Percentiles rank a stretch among this genome's conserved stretches.
These are phyloP conservation scores for Xanthoconium separans DNA, from an alignment of 1,284 basidiomycete genomes.

Conservation along the genomic window DNA sequence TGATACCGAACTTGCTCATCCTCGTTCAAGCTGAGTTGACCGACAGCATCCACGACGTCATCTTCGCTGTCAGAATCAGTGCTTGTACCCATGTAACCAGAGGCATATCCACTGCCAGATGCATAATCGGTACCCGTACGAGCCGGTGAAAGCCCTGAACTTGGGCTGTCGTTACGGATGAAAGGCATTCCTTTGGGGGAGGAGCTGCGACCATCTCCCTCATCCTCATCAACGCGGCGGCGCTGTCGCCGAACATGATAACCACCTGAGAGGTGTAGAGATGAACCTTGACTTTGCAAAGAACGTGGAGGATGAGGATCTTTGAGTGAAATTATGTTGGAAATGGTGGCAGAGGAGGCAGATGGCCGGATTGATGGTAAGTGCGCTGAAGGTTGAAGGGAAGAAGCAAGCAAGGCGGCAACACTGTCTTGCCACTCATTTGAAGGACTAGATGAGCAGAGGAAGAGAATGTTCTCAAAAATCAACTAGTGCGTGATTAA, in stretches of 20 bases:
- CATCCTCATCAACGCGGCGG: conserved; percentile 27
- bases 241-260: conserved; percentile 32
- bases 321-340: conserved; percentile 14
- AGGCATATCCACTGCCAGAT: conserved; percentile 22
- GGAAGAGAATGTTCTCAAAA: background rate
- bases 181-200: conserved; percentile 9
- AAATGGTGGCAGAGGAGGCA: background rate
- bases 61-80: conserved; percentile 43
- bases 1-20: conserved; percentile 78
- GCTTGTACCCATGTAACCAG: conserved; percentile 30
- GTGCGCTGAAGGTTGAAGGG: conserved; percentile 11
- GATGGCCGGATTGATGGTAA: conserved; percentile 1
- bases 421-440: conserved; percentile 80
- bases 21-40: conserved; percentile 83
- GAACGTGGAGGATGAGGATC: conserved; percentile 12
- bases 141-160: conserved; percentile 22
- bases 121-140: conserved; percentile 6
- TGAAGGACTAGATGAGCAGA: conserved; percentile 52
- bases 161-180: conserved; percentile 16
- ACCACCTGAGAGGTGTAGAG: conserved; percentile 15
- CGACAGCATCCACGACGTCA: conserved; percentile 69
- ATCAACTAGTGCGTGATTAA: background rate
- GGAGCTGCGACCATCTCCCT: conserved; percentile 1
- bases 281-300: conserved; percentile 9
- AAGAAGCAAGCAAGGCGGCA: conserved; percentile 39